Base-by-base conservation (phyloP, 1,284 basidiomycete species). In the Trichosporon faecale region DNA sequence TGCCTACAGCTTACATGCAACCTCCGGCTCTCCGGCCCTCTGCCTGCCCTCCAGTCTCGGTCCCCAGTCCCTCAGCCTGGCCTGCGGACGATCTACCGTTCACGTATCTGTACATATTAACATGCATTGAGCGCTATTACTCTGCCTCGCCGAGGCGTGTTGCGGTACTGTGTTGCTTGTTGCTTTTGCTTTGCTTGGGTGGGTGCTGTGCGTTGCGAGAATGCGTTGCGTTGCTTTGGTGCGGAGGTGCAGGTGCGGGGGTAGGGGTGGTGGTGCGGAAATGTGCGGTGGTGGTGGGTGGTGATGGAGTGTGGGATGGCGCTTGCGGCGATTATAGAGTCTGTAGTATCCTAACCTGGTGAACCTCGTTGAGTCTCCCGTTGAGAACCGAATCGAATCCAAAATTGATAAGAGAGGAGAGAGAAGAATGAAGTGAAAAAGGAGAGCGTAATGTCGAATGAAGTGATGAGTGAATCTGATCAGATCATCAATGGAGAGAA, bases 61-160 rank as follows among this genome's bases (percentile, higher is more conserved):
- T n/a, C n/a, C n/a, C n/a, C n/a, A n/a, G n/a, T n/a, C n/a, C n/a
- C n/a, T n/a, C n/a, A n/a, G n/a, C n/a, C n/a, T n/a, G n/a, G n/a
- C n/a, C n/a, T n/a, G n/a, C n/a, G n/a, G n/a, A 18, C 18, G 27
- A n/a, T 27, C 23, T 27, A 27, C 23, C 25, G 25, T 61, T 31
- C 57, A n/a, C 57, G 57, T 61, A 61, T 61, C 57, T 31, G 57
- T 61, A 61, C 57, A 61, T 61, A 61, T 61, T 61, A 57, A 44
- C 40, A 57, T 57, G 52, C 52, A 61, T 61, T 27, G 29, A 61
- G 57, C 27, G 57, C 57, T 61, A 61, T 61, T 27, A 57, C 40
- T 44, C 40, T 44, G 52, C 52, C 23, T 27, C 52, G 52, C 27
- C 27, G 52, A 27, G 23, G 52, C 52, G 25, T 55, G 21, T 25